phyloP scores from a whole-genome alignment of 345 rosid genomes.

The Eucalyptus cloeziana region DNA sequence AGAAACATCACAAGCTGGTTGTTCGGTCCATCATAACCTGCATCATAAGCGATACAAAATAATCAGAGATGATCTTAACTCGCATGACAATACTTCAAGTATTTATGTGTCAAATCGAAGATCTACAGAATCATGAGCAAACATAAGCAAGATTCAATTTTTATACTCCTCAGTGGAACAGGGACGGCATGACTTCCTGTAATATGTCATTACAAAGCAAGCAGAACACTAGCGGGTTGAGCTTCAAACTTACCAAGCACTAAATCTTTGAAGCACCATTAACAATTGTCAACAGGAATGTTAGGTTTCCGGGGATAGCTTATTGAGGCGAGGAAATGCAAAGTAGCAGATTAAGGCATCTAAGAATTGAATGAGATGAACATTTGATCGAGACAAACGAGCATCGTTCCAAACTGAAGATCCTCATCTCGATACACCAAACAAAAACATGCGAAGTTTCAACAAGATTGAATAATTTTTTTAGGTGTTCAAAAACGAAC shows the following conservation, averaged over 20 bases:
- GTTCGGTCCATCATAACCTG: neutral
- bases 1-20: neutral
- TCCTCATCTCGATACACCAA: neutral
- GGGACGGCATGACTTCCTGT: neutral
- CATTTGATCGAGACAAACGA: neutral
- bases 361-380: neutral
- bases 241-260: neutral
- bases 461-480: neutral
- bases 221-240: neutral
- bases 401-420: neutral
- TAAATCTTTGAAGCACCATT: neutral
- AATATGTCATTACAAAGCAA: neutral
- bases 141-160: neutral
- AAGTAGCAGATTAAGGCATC: neutral
- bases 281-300: neutral
- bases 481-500: neutral
- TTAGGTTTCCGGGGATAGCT: neutral
- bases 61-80: neutral
- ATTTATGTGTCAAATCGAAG: neutral
- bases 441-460: neutral
- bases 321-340: neutral
- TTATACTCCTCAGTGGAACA: neutral
- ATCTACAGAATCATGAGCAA: neutral
- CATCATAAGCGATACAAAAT: neutral
- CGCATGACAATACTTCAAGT: neutral